Evolutionary conservation across 805 yeast species (phyloP), one percentile per base, ranked within the genome.

Genomic region (Monosporozyma servazzii): DNA sequence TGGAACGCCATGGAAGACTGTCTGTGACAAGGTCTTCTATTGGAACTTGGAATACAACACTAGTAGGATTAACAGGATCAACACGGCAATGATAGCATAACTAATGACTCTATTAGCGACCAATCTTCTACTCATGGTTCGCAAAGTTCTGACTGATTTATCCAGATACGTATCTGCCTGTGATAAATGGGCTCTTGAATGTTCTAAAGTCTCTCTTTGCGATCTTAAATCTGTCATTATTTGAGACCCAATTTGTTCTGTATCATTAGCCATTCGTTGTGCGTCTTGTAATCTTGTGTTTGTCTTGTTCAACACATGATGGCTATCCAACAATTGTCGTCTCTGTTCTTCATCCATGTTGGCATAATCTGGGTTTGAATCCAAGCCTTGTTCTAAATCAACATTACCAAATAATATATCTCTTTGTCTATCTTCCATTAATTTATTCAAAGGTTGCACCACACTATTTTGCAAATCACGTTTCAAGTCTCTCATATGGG

Each of bases 81-180:
- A 76, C 18, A 91, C 90, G 6, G 86, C 96, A 51, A 91, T 91
- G 52, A 91, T 91, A 10, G 95, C 95, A 61, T 88, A 87, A 52
- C 95, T 87, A 56, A 91, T 85, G 58, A 90, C 75, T 67, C 88
- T 85, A 69, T 91, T 91, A 5, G 96, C 91, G 10, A 95, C 88
- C 75, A 90, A 76, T 61, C 98, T 74, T 68, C 98, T 78, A 25
- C 96, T 85, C 99, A 93, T 93, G 18, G 87, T 77, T 60, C 88
- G 82, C 61, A 93, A 73, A 0, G 98, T 93, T 52, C 86, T 79
- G 51, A 93, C 78, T 51, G 93, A 83, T 64, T 86, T 83, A 69
- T 93, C 98, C 49, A 93, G 96, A 62, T 90, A 88, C 0, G 85
- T 81, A 65, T 93, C 98, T 0, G 98, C 98, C 55, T 89, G 91